Evolutionary conservation across 345 rosid genomes (phyloP).

Genomic region (Eucalyptus erythrocorys): DNA sequence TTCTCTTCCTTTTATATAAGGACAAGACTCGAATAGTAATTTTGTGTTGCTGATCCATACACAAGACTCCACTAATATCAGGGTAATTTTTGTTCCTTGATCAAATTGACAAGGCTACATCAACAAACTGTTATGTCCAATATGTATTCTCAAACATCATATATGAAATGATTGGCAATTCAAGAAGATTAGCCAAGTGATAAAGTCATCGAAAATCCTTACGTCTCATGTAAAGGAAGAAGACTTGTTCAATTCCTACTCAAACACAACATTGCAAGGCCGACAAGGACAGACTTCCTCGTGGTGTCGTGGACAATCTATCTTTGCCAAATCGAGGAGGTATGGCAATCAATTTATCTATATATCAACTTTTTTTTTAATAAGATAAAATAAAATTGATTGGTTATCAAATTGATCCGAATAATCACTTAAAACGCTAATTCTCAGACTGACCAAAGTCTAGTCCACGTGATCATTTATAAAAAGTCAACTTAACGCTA

Average conservation of each 20-base stretch:
- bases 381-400: too few relatives aligned
- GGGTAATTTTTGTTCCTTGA: background rate
- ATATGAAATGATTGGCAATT: background rate
- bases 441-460: background rate
- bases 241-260: background rate
- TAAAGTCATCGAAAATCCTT: background rate
- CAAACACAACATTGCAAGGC: background rate
- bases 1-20: background rate
- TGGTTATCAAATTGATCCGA: background rate
- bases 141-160: background rate
- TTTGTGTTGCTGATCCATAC: background rate
- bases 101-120: background rate
- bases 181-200: background rate
- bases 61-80: background rate
- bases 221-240: background rate
- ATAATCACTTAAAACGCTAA: background rate
- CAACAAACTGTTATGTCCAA: background rate
- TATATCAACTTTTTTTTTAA: background rate
- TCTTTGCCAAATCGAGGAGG: background rate
- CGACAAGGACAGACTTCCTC: background rate
- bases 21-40: background rate
- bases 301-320: background rate
- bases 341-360: background rate
- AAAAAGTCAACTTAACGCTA: background rate
- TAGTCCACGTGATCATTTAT: background rate